These are phyloP conservation scores for Solanum arcanum DNA, from an alignment of 257 asterid species.

Conservation along the genomic window DNA sequence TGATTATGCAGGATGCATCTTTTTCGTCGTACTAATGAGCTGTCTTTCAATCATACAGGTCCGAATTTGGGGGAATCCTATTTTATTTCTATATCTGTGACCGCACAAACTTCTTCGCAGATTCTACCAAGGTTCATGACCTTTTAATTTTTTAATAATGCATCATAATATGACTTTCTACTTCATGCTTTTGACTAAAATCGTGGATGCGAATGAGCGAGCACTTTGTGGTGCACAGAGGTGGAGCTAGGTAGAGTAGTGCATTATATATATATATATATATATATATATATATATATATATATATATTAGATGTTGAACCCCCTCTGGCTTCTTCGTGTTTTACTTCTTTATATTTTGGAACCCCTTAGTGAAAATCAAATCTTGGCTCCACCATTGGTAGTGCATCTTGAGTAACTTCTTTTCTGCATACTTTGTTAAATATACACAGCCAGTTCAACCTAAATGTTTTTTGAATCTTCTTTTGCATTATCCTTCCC, in stretches of 20 bases:
- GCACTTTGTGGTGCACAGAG: background rate
- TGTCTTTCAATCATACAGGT: slow-evolving; percentile 39
- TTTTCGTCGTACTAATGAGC: background rate
- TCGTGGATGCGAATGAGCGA: background rate
- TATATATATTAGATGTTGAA: background rate
- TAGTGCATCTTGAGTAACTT: background rate
- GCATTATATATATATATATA: background rate
- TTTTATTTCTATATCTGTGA: slow-evolving; percentile 81
- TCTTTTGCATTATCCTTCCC: background rate
- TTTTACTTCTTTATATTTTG: background rate
- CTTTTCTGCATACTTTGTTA: background rate
- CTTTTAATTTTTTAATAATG: background rate
- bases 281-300: background rate
- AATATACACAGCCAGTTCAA: background rate
- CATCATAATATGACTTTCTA: background rate
- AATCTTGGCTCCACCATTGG: background rate
- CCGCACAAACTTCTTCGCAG: slow-evolving; percentile 73
- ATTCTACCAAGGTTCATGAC: slow-evolving; percentile 65
- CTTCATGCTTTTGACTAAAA: background rate
- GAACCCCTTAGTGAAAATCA: background rate
- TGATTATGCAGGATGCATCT: background rate
- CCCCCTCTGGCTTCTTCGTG: background rate
- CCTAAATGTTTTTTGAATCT: background rate
- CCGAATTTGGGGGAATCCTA: slow-evolving; percentile 85
- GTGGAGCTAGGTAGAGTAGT: background rate